Evolutionary conservation across 192 early-diverging fungal species (phyloP).

Genomic region (Coemansia nantahalensis): DNA sequence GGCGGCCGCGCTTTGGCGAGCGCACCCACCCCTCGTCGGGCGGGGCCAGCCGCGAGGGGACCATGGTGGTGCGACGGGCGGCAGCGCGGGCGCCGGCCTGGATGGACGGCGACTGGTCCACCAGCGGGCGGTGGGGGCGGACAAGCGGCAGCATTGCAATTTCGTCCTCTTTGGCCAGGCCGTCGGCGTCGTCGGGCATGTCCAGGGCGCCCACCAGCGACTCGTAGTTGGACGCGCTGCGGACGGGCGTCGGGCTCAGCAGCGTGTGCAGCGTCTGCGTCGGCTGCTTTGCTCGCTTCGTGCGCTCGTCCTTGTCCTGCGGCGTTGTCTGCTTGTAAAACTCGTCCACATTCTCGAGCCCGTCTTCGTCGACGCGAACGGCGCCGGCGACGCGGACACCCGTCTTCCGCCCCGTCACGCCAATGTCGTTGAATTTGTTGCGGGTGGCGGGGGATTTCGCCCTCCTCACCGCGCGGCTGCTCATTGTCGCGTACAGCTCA

Average conservation of each 20-base stretch:
- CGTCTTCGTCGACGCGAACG: constrained; percentile 38
- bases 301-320: constrained; percentile 1
- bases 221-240: constrained; percentile 21
- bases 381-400: constrained; percentile 38
- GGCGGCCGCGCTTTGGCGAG: constrained; percentile 27
- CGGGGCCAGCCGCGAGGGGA: constrained; percentile 6
- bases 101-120: not conserved
- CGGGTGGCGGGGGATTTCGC: constrained; percentile 37
- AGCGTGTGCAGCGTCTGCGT: constrained; percentile 31
- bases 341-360: constrained; percentile 46
- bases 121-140: not conserved
- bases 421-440: constrained; percentile 37
- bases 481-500: constrained; percentile 11
- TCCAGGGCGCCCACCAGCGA: constrained; percentile 36
- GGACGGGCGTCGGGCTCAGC: constrained; percentile 37
- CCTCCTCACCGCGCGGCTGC: constrained; percentile 23
- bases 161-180: not conserved
- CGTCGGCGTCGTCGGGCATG: constrained; percentile 9
- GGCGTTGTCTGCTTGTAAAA: constrained; percentile 47
- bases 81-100: not conserved
- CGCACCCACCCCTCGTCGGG: constrained; percentile 19
- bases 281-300: not conserved
- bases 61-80: constrained; percentile 27
- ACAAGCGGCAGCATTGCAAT: not conserved
- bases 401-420: constrained; percentile 38